Conservation (phyloP, 1,139 yeast species). For the Pneumocystis wakefieldiae region DNA sequence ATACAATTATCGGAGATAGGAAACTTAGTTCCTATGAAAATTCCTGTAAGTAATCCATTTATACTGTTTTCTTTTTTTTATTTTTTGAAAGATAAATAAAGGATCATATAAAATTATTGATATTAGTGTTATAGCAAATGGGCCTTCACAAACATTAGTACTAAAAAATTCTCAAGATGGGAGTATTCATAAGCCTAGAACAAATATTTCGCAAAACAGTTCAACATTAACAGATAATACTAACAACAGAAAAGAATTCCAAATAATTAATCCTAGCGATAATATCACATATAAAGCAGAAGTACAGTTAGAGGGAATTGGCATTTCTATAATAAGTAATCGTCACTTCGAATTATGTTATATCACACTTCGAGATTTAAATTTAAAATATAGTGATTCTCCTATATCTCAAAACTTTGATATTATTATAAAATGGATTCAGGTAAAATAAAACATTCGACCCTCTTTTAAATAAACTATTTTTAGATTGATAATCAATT, state of each 20-base stretch:
- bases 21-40: slow-evolving; percentile 66
- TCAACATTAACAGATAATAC: slow-evolving; percentile 19
- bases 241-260: neutral
- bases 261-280: slow-evolving; percentile 37
- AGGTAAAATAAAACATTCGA: slow-evolving; percentile 20
- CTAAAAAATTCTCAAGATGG: slow-evolving; percentile 53
- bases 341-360: slow-evolving; percentile 67
- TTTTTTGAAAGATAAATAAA: slow-evolving; percentile 6
- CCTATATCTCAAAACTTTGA: slow-evolving; percentile 70
- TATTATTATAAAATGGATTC: slow-evolving; percentile 82
- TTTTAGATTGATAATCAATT: slow-evolving; percentile 61
- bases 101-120: slow-evolving; percentile 41
- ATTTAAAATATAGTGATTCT: slow-evolving; percentile 66
- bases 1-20: slow-evolving; percentile 89
- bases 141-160: slow-evolving; percentile 79
- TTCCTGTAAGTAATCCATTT: slow-evolving; percentile 14
- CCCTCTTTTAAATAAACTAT: neutral
- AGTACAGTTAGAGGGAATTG: slow-evolving; percentile 70
- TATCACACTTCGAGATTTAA: slow-evolving; percentile 65
- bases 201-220: slow-evolving; percentile 48
- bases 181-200: slow-evolving; percentile 21
- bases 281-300: slow-evolving; percentile 48
- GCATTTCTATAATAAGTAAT: slow-evolving; percentile 66
- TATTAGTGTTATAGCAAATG: slow-evolving; percentile 88
- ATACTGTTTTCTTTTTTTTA: neutral